Conservation (phyloP, 179 eudicot genomes). For the Carnegiea gigantea region DNA sequence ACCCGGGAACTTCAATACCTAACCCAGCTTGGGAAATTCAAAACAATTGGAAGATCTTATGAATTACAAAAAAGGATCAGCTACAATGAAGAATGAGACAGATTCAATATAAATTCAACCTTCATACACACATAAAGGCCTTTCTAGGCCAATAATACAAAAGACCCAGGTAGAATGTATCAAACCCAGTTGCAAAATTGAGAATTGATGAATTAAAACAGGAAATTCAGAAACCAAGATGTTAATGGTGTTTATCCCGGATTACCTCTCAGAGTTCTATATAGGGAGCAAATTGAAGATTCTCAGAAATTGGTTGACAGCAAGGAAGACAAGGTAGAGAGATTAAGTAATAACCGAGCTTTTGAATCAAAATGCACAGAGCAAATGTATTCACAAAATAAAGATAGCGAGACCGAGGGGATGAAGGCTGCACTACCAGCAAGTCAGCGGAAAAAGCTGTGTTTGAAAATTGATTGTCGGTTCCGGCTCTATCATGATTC, state of each 20-base stretch:
- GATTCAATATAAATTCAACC: background rate
- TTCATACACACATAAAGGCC: background rate
- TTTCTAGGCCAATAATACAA: background rate
- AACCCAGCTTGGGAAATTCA: background rate
- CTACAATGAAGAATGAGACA: background rate
- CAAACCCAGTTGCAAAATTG: constrained; percentile 1
- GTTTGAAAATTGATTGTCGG: background rate
- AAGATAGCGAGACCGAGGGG: background rate
- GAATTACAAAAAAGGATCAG: background rate
- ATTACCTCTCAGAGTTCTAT: background rate
- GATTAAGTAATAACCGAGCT: background rate
- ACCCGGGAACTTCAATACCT: background rate
- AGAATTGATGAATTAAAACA: background rate
- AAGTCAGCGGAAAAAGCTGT: background rate
- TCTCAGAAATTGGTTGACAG: background rate
- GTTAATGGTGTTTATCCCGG: background rate
- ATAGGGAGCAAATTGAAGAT: background rate
- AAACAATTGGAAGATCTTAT: background rate
- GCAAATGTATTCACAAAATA: background rate
- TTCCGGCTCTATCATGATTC: background rate
- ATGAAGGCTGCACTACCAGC: background rate
- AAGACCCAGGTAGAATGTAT: background rate
- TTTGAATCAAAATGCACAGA: background rate
- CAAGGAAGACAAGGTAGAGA: background rate
- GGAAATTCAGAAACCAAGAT: background rate